Base-by-base conservation (phyloP, 148 eudicot species). In the Polygonum maritimum region DNA sequence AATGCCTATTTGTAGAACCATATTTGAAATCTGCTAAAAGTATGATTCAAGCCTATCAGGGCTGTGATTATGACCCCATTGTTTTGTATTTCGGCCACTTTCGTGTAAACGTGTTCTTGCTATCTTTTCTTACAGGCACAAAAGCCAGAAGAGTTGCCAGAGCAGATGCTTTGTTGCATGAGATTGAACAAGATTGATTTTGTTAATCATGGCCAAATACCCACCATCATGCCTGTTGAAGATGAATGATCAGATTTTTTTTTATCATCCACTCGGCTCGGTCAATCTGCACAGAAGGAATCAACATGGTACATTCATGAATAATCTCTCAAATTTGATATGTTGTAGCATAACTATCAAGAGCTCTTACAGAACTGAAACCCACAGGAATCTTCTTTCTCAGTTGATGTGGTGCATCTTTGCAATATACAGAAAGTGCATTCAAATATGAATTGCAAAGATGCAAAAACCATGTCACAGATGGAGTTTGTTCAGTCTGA, bases 131-230 rank as follows among this genome's bases (percentile, higher is more conserved):
- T 39, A 14, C 87, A 91, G 94, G 97, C 93, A 38, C 93, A 91
- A 63, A 91, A 89, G 75, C 93, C 86, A 16, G 90, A 91, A 77
- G 97, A 91, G 76, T 83, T 91, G 75, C 97, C 97, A 7, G 94
- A 91, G 81, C 79, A 78, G 49, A 82, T 91, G 67, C 89, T 91
- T 15, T 81, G 89, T 69, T 91, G 94, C 55, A 49, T 80, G 80
- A 85, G 93, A 78, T 76, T 91, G 74, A 84, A 86, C 86, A 88
- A 88, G 90, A 84, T 91, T n/a, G 91, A 89, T 79, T 91, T 89
- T 35, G 86, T 87, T 7, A 78, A 88, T 82, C 83, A 73, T 57
- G 89, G 93, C 51, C 93, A 91, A 80, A 89, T 91, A 69, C 90
- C 91, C 7, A 91, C 88, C 19, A 33, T 91, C 14, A 79, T 85